Evolutionary conservation across 805 yeast genomes (phyloP).

Genomic region (Candida cerambycidarum): DNA sequence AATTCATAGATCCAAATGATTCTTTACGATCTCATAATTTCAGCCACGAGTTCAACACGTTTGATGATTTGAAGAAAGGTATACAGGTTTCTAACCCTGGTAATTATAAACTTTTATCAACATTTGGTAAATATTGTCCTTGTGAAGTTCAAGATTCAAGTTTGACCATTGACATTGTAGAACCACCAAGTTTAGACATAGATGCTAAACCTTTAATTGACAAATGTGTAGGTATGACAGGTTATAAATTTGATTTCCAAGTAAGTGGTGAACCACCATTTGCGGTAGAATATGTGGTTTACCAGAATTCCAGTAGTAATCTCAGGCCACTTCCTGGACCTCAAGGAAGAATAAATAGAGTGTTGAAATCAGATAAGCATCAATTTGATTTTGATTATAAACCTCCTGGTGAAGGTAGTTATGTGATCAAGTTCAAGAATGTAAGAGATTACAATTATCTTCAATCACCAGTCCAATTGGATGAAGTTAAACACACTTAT

Average conservation of each 20-base stretch:
- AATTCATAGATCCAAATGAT: constrained; percentile 25
- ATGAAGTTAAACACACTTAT: constrained; percentile 50
- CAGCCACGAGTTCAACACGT: constrained; percentile 24
- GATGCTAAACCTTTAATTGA: constrained; percentile 67
- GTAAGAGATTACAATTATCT: constrained; percentile 63
- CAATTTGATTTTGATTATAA: constrained; percentile 53
- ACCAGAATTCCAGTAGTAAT: constrained; percentile 34
- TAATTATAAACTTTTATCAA: constrained; percentile 52
- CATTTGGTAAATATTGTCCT: constrained; percentile 62
- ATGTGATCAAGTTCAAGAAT: constrained; percentile 66
- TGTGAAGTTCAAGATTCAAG: constrained; percentile 53
- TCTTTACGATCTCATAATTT: constrained; percentile 18
- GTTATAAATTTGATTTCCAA: constrained; percentile 66
- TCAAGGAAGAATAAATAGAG: constrained; percentile 27
- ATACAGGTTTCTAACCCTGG: constrained; percentile 60
- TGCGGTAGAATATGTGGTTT: constrained; percentile 60
- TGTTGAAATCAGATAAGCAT: constrained; percentile 25
- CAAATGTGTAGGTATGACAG: constrained; percentile 90
- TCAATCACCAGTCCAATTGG: constrained; percentile 34
- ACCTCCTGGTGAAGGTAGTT: constrained; percentile 81
- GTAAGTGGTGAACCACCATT: constrained; percentile 84
- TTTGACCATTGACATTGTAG: constrained; percentile 45
- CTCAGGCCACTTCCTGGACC: constrained; percentile 33
- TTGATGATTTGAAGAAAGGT: constrained; percentile 29
- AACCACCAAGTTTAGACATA: constrained; percentile 41